A percentile compares a stretch with the other conserved stretches of the same genome.
Conservation (phyloP, 2,329 filamentous ascomycete genomes). For the Claviceps maximensis region DNA sequence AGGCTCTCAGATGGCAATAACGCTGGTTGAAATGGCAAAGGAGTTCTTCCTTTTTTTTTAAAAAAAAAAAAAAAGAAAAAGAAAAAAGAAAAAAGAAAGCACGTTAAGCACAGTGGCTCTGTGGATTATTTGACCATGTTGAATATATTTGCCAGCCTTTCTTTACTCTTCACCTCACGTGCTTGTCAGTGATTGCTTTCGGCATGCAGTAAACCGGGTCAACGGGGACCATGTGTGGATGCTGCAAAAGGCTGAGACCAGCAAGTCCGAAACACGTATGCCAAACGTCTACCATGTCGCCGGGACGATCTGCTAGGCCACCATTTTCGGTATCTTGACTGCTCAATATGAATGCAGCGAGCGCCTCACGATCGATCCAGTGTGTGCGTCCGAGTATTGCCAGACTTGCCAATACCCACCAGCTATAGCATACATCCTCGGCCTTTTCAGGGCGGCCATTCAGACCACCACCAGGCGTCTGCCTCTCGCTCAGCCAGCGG, state of each 20-base stretch:
- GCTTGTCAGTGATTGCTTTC: slow-evolving; percentile 47
- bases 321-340: slow-evolving; percentile 80
- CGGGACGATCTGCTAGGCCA: slow-evolving; percentile 80
- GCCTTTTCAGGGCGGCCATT: slow-evolving; percentile 92
- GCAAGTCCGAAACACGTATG: slow-evolving; percentile 85
- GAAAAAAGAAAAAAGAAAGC: not conserved
- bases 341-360: slow-evolving; percentile 68
- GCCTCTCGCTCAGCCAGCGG: slow-evolving; percentile 85
- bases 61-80: not conserved
- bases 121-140: not conserved
- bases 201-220: slow-evolving; percentile 85
- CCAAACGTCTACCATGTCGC: slow-evolving; percentile 94
- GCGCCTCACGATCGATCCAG: slow-evolving; percentile 80
- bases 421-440: slow-evolving; percentile 96
- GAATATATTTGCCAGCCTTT: not conserved
- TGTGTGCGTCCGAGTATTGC: slow-evolving; percentile 78
- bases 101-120: not conserved
- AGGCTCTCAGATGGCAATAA: slow-evolving; percentile 64
- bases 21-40: slow-evolving; percentile 6
- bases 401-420: slow-evolving; percentile 93
- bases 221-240: slow-evolving; percentile 63
- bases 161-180: slow-evolving; percentile 26
- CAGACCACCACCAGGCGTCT: slow-evolving; percentile 73
- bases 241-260: slow-evolving; percentile 71
- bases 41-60: not conserved